phyloP scores from a whole-genome alignment of 257 asterid species.

The Solanum infundibuliforme region DNA sequence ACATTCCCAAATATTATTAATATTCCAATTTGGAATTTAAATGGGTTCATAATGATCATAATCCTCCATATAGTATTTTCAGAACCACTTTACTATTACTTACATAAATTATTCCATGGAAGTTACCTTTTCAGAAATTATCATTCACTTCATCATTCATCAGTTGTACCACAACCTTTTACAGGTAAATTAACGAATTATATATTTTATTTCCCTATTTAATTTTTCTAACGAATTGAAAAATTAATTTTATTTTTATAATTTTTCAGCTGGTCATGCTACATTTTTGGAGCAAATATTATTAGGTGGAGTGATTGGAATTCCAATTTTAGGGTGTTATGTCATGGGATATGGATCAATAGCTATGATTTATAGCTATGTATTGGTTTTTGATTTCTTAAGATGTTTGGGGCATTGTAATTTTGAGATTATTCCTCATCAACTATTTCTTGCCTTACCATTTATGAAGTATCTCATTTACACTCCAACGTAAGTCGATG shows the following conservation, averaged over 20 bases:
- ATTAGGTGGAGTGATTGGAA: conserved; percentile 50
- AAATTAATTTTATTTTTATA: not conserved
- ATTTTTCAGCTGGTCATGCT: conserved; percentile 66
- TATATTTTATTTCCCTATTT: too few species aligned
- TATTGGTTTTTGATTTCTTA: conserved; percentile 50
- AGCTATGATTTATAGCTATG: conserved; percentile 46
- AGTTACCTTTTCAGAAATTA: conserved; percentile 41
- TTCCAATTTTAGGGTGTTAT: conserved; percentile 53
- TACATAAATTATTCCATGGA: conserved; percentile 65
- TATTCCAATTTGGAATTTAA: conserved; percentile 44
- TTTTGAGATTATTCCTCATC: conserved; percentile 70
- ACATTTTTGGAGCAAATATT: conserved; percentile 62
- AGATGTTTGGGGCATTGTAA: conserved; percentile 88
- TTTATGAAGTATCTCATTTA: conserved; percentile 51
- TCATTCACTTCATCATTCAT: conserved; percentile 78
- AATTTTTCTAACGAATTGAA: not conserved
- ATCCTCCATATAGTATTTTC: conserved; percentile 49
- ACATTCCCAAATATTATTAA: conserved; percentile 23
- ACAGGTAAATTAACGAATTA: conserved; percentile 34
- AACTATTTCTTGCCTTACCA: conserved; percentile 46
- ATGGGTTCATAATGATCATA: conserved; percentile 35
- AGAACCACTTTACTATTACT: conserved; percentile 66
- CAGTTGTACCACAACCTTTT: conserved; percentile 61
- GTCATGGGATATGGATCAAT: conserved; percentile 58
- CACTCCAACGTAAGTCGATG: conserved; percentile 67